Percentiles rank a stretch among this genome's conserved stretches.
These are phyloP conservation scores for Nematodospora valgi DNA, from an alignment of 805 yeast species.

Conservation along the genomic window DNA sequence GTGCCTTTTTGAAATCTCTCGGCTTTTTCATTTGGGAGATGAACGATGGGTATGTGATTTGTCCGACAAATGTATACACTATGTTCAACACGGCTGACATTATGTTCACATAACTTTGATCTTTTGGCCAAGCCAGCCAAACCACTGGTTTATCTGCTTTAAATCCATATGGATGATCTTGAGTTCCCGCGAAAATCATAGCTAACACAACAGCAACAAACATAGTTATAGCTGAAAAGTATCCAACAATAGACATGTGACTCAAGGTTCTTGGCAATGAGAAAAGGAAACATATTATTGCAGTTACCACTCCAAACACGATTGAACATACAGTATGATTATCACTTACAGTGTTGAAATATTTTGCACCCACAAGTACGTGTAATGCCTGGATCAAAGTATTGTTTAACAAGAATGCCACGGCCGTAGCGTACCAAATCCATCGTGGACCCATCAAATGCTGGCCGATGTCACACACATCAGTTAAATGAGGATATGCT, in stretches of 20 bases:
- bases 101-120: conserved; percentile 50
- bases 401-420: conserved; percentile 52
- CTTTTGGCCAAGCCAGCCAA: conserved; percentile 50
- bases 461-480: conserved; percentile 59
- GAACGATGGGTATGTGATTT: conserved; percentile 60
- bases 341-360: conserved; percentile 50
- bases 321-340: conserved; percentile 50
- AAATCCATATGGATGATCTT: conserved; percentile 45
- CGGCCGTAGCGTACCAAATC: conserved; percentile 59
- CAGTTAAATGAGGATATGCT: conserved; percentile 47
- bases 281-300: conserved; percentile 46
- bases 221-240: conserved; percentile 56
- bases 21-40: conserved; percentile 59
- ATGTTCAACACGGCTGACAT: conserved; percentile 59
- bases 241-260: conserved; percentile 48
- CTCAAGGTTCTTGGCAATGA: conserved; percentile 58
- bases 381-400: conserved; percentile 58
- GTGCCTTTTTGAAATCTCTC: conserved; percentile 54
- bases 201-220: conserved; percentile 52
- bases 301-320: conserved; percentile 48
- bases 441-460: conserved; percentile 44
- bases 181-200: conserved; percentile 52
- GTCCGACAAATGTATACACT: conserved; percentile 63
- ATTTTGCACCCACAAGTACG: conserved; percentile 57
- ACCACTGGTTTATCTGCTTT: conserved; percentile 34